Evolutionary conservation across 805 yeast genomes (phyloP).

Genomic region (Wickerhamiella alocasiicola): DNA sequence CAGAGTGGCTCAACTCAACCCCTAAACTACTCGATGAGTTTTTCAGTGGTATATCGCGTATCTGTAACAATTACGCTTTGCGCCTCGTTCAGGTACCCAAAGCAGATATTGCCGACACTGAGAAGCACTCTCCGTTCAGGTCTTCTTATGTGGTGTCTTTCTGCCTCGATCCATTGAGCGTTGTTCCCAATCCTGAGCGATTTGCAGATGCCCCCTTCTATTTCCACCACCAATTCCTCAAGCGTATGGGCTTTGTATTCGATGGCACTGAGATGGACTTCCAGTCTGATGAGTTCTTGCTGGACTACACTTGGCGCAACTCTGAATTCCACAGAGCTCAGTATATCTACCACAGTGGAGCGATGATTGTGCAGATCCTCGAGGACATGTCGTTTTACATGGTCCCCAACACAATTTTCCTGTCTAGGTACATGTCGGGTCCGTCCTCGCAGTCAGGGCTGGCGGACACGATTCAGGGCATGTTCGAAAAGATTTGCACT

Average conservation of each 20-base stretch:
- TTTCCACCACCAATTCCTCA: constrained; percentile 66
- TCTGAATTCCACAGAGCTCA: constrained; percentile 76
- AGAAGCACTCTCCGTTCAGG: constrained; percentile 73
- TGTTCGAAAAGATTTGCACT: constrained; percentile 51
- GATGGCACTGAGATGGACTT: constrained; percentile 44
- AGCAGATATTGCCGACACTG: constrained; percentile 69
- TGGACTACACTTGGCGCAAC: constrained; percentile 66
- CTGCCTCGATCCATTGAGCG: constrained; percentile 56
- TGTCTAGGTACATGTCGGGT: constrained; percentile 40
- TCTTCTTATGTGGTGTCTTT: constrained; percentile 61
- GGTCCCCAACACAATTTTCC: constrained; percentile 78
- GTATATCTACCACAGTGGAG: constrained; percentile 80
- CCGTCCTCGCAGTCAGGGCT: constrained; percentile 15
- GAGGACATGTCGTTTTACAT: constrained; percentile 65
- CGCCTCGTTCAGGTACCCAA: constrained; percentile 80
- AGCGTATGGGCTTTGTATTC: constrained; percentile 57
- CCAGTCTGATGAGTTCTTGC: constrained; percentile 45
- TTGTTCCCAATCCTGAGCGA: constrained; percentile 32
- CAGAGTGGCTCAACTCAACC: constrained; percentile 90
- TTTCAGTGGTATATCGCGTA: constrained; percentile 61
- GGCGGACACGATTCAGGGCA: constrained; percentile 41
- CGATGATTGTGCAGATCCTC: constrained; percentile 75
- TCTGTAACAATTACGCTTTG: constrained; percentile 77
- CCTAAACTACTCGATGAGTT: constrained; percentile 74
- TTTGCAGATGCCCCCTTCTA: constrained; percentile 25